A percentile compares a stretch with the other conserved stretches of the same genome.
Conservation (phyloP, 495 filamentous ascomycete genomes). For the Aspergillus steynii region DNA sequence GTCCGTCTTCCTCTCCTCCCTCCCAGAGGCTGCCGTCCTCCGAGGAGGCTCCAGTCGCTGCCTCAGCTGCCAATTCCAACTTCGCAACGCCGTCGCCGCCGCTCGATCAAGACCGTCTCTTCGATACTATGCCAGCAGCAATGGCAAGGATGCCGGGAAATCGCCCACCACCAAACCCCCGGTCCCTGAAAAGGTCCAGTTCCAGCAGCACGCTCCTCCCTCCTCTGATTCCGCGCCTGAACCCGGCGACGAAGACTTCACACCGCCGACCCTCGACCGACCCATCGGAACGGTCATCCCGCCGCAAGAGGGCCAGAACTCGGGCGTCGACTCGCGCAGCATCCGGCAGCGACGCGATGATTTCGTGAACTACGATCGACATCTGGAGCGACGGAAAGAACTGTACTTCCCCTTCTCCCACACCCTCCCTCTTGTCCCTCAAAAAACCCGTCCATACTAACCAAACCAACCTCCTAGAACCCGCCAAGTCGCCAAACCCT, state of each 20-base stretch:
- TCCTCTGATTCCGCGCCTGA: slow-evolving; percentile 14
- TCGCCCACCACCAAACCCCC: slow-evolving; percentile 3
- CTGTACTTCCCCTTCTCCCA: slow-evolving; percentile 53
- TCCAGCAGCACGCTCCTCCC: slow-evolving; percentile 35
- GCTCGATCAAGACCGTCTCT: slow-evolving; percentile 25
- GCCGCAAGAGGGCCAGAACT: slow-evolving; percentile 76
- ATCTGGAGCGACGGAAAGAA: slow-evolving; percentile 67
- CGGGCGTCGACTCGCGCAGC: slow-evolving; percentile 68
- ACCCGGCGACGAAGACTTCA: slow-evolving; percentile 59
- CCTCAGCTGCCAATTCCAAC: slow-evolving; percentile 44
- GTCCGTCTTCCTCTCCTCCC: slow-evolving; percentile 17
- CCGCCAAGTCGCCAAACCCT: slow-evolving; percentile 68
- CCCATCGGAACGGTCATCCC: slow-evolving; percentile 79
- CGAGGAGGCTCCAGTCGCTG: slow-evolving; percentile 29
- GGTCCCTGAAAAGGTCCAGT: slow-evolving; percentile 24
- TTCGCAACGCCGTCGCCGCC: slow-evolving; percentile 31
- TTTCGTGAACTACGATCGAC: slow-evolving; percentile 81
- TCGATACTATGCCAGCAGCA: slow-evolving; percentile 37
- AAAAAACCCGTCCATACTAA: neutral
- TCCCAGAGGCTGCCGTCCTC: slow-evolving; percentile 28
- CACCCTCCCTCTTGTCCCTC: neutral
- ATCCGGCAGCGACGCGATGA: slow-evolving; percentile 72
- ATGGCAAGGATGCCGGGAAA: slow-evolving; percentile 12
- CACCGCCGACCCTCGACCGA: slow-evolving; percentile 67
- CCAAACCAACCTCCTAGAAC: slow-evolving; percentile 33